Base-by-base conservation (phyloP, 1,284 basidiomycete genomes). In the Malassezia cuniculi region DNA sequence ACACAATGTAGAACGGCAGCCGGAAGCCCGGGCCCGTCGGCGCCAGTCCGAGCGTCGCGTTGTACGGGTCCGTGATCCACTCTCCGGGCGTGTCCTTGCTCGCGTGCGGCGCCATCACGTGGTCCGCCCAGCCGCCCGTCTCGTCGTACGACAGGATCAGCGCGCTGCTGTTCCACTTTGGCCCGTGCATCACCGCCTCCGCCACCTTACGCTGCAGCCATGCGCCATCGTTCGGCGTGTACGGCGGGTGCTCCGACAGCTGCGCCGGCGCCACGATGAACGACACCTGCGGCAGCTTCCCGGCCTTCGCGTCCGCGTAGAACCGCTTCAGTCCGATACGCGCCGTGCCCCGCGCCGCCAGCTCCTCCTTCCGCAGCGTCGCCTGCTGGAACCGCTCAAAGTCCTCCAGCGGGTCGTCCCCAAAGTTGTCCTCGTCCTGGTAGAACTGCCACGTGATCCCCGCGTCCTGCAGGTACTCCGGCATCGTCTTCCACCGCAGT, bases 1-100 rank as follows among this genome's bases (percentile, higher is more conserved):
- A 59, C 16, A 61, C 33, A n/a, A 47, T 45, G 34, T 46, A 48
- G 40, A 60, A 60, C 2, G 58, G 57, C 2, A 61, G 41, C 29
- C 58, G 54, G 50, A 60, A 61, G 9, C 58, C 58, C 5, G 58
- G 58, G 3, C 58, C 58, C 3, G 50, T 49, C 2, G 51, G 51
- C 18, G 42, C 45, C 20, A 42, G 27, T 8, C 52, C 51, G 3
- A 52, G 16, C 12, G 27, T 38, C 24, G 42, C 35, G 31, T 50
- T 41, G 44, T 55, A 58, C 4, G 56, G 54, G 33, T 61, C 46
- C 6, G 35, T 15, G n/a, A 60, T 34, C 49, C 52, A 61, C 37
- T 61, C 58, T 25, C 50, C 50, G 18, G 34, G 24, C 11, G 34
- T n/a, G n/a, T 38, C 35, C n/a, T 41, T 39, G 4, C 44, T 47